phyloP scores from a whole-genome alignment of 75 land plant genomes.

The Chamaecyparis obtusa region DNA sequence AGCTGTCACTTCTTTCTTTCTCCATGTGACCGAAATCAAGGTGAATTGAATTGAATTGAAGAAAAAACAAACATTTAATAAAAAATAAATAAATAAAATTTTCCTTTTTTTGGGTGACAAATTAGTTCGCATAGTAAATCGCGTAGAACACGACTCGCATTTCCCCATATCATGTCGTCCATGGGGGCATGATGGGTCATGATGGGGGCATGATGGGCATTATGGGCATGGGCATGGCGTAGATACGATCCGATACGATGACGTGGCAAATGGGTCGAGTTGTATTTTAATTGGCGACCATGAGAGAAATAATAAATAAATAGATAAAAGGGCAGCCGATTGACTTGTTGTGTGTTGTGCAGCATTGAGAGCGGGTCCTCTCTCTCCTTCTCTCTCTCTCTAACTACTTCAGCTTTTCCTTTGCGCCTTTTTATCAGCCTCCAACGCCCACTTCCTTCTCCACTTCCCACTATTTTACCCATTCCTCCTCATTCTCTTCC shows the following conservation, averaged over 20 bases:
- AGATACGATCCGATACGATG: not conserved
- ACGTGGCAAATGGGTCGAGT: not conserved
- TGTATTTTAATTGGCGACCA: not conserved
- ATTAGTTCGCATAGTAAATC: not conserved
- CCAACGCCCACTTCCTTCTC: not conserved
- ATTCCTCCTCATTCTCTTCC: not conserved
- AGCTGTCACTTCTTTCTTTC: not conserved
- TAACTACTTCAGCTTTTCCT: not conserved
- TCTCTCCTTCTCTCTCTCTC: not conserved
- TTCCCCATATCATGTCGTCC: not conserved
- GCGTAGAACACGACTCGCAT: not conserved
- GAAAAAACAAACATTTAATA: no score
- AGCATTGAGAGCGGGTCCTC: not conserved
- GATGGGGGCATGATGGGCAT: not conserved
- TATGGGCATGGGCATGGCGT: not conserved
- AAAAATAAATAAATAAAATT: no score
- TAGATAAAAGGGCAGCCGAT: not conserved
- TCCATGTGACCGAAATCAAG: constrained; percentile 1
- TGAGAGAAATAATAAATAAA: not conserved
- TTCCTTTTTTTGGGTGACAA: no score
- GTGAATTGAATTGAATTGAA: not conserved
- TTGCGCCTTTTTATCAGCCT: not conserved
- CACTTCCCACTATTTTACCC: not conserved
- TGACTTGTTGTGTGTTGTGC: not conserved
- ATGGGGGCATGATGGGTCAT: not conserved